Evolutionary conservation across 495 filamentous ascomycete species (phyloP).

Genomic region (Penicillium coprophilum): DNA sequence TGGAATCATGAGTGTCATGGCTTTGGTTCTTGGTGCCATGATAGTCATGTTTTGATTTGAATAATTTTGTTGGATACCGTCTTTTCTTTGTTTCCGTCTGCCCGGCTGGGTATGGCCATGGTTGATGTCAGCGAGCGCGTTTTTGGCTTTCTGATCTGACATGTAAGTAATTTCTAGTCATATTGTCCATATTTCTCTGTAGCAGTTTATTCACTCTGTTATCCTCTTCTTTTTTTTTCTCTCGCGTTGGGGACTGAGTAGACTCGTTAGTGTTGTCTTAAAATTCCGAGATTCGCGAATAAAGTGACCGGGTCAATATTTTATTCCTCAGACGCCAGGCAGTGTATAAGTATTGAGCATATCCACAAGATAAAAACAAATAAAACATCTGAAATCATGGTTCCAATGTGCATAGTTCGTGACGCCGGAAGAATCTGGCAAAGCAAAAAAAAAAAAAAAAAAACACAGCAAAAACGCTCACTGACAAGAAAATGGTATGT

Average conservation of each 20-base stretch:
- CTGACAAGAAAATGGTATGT: neutral
- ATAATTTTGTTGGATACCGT: neutral
- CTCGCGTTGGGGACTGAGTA: neutral
- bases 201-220: conserved; percentile 4
- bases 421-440: neutral
- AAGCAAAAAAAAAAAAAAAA: neutral
- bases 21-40: neutral
- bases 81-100: conserved; percentile 9
- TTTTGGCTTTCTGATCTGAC: conserved; percentile 8
- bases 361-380: neutral
- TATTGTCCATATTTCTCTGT: conserved; percentile 9
- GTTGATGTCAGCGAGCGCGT: conserved; percentile 27
- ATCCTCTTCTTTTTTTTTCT: neutral
- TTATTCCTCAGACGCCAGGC: neutral
- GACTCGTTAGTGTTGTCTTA: neutral
- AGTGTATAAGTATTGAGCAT: neutral
- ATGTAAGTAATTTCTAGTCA: conserved; percentile 8
- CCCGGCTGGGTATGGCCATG: conserved; percentile 19
- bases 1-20: neutral
- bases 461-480: conserved; percentile 6
- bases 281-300: neutral
- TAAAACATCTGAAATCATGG: neutral
- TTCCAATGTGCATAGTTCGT: neutral
- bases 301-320: neutral
- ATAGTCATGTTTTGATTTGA: neutral